Conservation (phyloP, 176 grass and related monocot genomes). For the Microstegium vimineum region DNA sequence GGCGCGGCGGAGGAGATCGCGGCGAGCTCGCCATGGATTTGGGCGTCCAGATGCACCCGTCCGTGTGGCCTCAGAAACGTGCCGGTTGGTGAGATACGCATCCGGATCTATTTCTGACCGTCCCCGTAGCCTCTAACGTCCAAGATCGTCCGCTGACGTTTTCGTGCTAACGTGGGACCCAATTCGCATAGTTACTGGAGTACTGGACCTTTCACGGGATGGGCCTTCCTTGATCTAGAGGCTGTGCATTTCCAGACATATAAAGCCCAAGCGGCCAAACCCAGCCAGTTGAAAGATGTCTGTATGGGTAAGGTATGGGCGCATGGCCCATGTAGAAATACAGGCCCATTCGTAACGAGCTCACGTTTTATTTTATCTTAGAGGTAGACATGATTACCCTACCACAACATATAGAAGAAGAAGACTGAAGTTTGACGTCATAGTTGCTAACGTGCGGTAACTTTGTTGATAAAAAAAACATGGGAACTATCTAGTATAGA, state of each 20-base stretch:
- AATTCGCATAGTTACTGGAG: background rate
- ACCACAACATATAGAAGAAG: too few relatives aligned
- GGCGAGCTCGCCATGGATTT: conserved; percentile 47
- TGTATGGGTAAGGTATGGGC: background rate
- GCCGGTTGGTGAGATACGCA: background rate
- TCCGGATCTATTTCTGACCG: background rate
- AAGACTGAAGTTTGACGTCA: background rate
- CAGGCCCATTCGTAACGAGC: background rate
- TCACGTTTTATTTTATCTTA: too few relatives aligned
- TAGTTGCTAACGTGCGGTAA: background rate
- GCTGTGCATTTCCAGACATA: background rate
- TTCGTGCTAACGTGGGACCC: background rate
- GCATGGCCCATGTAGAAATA: background rate
- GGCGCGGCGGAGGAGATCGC: conserved; percentile 32
- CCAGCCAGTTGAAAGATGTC: background rate
- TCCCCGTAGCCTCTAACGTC: too few relatives aligned
- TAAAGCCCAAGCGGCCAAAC: background rate
- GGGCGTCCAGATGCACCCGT: background rate
- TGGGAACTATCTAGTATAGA: background rate
- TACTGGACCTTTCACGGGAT: background rate
- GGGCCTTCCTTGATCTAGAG: background rate
- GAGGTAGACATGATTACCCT: too few relatives aligned
- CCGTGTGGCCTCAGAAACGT: background rate
- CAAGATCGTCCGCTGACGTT: background rate
- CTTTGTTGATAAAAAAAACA: background rate